These are phyloP conservation scores for Rhizopus microsporus DNA, from an alignment of 371 early-diverging fungal genomes.

Conservation along the genomic window DNA sequence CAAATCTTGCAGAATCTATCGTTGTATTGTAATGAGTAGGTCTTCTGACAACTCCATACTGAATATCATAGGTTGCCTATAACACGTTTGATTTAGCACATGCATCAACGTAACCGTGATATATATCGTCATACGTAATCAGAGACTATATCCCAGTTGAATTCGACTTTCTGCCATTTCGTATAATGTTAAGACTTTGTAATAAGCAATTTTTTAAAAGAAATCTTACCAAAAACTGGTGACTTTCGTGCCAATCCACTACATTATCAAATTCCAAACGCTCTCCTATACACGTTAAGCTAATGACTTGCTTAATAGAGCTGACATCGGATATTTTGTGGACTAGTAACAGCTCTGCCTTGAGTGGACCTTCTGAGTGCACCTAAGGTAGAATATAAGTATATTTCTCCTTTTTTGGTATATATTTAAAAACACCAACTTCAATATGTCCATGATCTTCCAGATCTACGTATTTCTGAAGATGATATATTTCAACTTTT, in stretches of 20 bases:
- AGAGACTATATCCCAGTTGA: slow-evolving; percentile 79
- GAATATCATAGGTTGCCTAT: slow-evolving; percentile 92
- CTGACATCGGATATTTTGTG: slow-evolving; percentile 69
- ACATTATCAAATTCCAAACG: slow-evolving; percentile 83
- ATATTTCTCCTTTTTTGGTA: background rate
- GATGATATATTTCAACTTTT: slow-evolving; percentile 49
- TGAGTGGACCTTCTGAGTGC: slow-evolving; percentile 35
- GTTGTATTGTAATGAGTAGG: slow-evolving; percentile 94
- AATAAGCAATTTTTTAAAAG: background rate
- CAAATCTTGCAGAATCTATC: slow-evolving; percentile 85
- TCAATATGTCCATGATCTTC: slow-evolving; percentile 30
- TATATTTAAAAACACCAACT: slow-evolving; percentile 15
- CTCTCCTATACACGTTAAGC: slow-evolving; percentile 61
- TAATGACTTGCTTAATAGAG: slow-evolving; percentile 72
- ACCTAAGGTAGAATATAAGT: slow-evolving; percentile 21
- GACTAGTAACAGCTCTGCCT: slow-evolving; percentile 65
- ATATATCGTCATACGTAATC: slow-evolving; percentile 59
- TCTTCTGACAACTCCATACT: slow-evolving; percentile 88
- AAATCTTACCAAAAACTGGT: slow-evolving; percentile 67
- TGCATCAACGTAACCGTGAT: background rate
- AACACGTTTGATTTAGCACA: background rate
- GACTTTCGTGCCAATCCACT: slow-evolving; percentile 93
- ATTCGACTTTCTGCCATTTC: slow-evolving; percentile 79
- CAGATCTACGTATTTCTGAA: slow-evolving; percentile 39
- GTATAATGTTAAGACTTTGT: background rate